Percentiles rank a stretch among this genome's conserved stretches.
Conservation (phyloP, 225 moss, liverwort and hornwort genomes). For the Straminergon stramineum region DNA sequence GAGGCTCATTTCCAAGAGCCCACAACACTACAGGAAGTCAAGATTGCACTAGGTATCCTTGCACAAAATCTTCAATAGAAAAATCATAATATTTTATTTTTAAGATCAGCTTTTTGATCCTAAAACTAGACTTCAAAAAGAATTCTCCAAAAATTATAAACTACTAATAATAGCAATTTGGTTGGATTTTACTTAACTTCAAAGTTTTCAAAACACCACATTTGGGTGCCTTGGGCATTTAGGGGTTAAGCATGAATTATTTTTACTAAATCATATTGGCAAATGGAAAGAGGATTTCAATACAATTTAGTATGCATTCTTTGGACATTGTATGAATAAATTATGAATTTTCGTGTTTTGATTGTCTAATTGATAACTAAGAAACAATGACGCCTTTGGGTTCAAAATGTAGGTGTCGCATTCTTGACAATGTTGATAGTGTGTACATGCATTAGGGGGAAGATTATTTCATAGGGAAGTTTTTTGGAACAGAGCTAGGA, state of each 20-base stretch:
- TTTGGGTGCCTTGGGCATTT: no score
- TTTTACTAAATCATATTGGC: neutral
- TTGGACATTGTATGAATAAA: neutral
- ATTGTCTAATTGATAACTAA: neutral
- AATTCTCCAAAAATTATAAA: no score
- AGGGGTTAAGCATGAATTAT: neutral
- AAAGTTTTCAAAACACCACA: no score
- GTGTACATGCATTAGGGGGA: fast-evolving
- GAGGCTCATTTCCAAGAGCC: no score
- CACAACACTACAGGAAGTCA: no score
- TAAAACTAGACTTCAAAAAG: no score
- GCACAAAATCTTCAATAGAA: no score
- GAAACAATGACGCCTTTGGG: fast-evolving
- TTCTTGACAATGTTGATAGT: fast-evolving
- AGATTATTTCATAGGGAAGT: neutral
- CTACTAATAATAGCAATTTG: no score
- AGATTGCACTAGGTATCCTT: no score
- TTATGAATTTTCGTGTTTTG: neutral
- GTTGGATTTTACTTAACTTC: no score
- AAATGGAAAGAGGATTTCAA: neutral
- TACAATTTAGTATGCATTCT: neutral
- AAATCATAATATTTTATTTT: no score
- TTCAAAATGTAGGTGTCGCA: neutral
- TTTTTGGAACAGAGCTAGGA: fast-evolving
- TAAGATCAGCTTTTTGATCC: no score